phyloP scores from a whole-genome alignment of 2,329 filamentous ascomycete species.

The Talaromyces sp. region DNA sequence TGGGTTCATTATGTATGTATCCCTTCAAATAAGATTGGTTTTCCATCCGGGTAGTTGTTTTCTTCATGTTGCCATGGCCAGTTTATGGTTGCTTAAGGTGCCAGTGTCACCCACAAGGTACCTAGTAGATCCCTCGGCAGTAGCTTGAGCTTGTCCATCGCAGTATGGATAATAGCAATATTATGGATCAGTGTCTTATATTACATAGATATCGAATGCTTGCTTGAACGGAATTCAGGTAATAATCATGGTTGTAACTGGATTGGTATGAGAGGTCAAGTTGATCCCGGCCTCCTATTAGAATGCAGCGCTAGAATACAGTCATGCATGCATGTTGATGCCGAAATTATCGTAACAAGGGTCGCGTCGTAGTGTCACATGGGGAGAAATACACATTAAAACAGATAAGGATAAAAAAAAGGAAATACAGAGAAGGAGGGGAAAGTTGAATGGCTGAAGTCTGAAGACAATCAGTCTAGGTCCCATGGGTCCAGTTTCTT shows the following conservation, averaged over 20 bases:
- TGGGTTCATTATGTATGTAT: constrained; percentile 10
- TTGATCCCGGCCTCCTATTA: not conserved
- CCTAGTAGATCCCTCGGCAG: too few species aligned
- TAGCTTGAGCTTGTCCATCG: too few species aligned
- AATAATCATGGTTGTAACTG: not conserved
- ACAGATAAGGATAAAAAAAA: not conserved
- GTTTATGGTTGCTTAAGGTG: too few species aligned
- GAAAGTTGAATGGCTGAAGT: not conserved
- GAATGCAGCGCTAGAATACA: constrained; percentile 25
- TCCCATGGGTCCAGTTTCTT: constrained; percentile 32
- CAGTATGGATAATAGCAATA: too few species aligned
- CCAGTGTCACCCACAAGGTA: too few species aligned
- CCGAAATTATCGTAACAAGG: constrained; percentile 5
- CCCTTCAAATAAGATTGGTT: constrained; percentile 3
- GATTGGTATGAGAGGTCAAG: not conserved
- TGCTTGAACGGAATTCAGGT: too few species aligned
- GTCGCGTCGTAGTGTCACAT: constrained; percentile 14
- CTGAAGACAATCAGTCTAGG: constrained; percentile 21
- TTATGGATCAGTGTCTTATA: too few species aligned
- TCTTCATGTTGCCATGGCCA: not conserved
- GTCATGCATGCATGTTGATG: not conserved
- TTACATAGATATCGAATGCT: too few species aligned
- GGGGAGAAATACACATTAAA: constrained; percentile 18
- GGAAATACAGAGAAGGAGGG: constrained; percentile 10
- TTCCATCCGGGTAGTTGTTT: not conserved